Conservation (phyloP, 2,329 filamentous ascomycete genomes). For the Penicillium olsonii region DNA sequence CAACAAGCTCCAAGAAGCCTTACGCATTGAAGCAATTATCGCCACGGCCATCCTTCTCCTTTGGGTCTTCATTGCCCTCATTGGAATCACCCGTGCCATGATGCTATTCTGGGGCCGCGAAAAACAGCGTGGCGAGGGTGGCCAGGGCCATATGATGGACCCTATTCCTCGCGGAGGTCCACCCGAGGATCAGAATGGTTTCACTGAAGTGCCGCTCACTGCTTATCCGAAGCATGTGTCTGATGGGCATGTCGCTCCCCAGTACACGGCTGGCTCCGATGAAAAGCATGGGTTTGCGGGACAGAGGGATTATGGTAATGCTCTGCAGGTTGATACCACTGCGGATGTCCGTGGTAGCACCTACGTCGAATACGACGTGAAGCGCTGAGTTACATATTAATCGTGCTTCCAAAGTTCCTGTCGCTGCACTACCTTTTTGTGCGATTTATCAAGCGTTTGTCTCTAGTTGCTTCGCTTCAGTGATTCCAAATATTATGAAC, state of each 20-base stretch:
- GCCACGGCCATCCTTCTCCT: conserved; percentile 71
- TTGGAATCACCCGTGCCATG: conserved; percentile 69
- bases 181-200: conserved; percentile 27
- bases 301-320: conserved; percentile 35
- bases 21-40: conserved; percentile 78
- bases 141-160: conserved; percentile 36
- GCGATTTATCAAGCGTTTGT: background rate
- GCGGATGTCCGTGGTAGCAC: conserved; percentile 34
- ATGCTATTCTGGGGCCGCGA: conserved; percentile 62
- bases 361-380: conserved; percentile 41
- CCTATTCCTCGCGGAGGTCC: conserved; percentile 10
- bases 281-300: conserved; percentile 48
- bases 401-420: too few species aligned
- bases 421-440: background rate
- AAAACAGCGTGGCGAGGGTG: conserved; percentile 63
- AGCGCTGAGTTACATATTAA: conserved; percentile 24
- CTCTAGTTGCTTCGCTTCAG: too few species aligned
- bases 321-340: conserved; percentile 30
- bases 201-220: conserved; percentile 42
- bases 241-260: conserved; percentile 23
- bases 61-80: conserved; percentile 75
- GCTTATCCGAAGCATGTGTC: conserved; percentile 26
- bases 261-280: conserved; percentile 34
- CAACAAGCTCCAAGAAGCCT: conserved; percentile 64
- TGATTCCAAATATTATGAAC: too few species aligned